phyloP scores from a whole-genome alignment of 805 yeast species.

The Pichia paraexigua region DNA sequence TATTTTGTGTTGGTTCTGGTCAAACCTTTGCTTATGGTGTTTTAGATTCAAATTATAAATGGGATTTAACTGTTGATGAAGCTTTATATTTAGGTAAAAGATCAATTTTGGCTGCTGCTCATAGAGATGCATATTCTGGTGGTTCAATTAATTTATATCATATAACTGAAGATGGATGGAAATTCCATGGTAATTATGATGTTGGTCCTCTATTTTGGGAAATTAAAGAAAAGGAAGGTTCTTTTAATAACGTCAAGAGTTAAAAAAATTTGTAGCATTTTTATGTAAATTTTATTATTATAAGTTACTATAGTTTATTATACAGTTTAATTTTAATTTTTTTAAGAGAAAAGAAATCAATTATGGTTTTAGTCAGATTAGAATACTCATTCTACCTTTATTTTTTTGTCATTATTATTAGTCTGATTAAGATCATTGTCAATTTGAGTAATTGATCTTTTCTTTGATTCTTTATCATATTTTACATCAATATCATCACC shows the following conservation, averaged over 20 bases:
- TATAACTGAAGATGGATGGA: slow-evolving; percentile 92
- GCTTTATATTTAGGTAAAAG: slow-evolving; percentile 92
- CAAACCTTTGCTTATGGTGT: slow-evolving; percentile 99
- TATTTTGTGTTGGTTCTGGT: slow-evolving; percentile 98
- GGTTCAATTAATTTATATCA: slow-evolving; percentile 92
- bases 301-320: too few relatives aligned
- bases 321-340: background rate
- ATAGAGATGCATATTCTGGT: slow-evolving; percentile 97
- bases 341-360: background rate
- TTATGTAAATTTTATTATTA: background rate
- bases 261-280: slow-evolving; percentile 13
- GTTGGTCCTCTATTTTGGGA: slow-evolving; percentile 91
- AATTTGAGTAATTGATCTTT: background rate
- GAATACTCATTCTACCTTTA: background rate
- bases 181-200: slow-evolving; percentile 89
- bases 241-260: slow-evolving; percentile 73
- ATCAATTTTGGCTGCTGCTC: slow-evolving; percentile 94
- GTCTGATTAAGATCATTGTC: background rate
- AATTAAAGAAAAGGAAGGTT: slow-evolving; percentile 76
- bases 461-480: slow-evolving; percentile 1
- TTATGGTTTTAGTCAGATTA: background rate
- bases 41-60: slow-evolving; percentile 79
- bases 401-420: background rate
- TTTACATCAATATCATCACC: slow-evolving; percentile 2
- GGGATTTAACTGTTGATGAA: slow-evolving; percentile 91